Evolutionary conservation across 257 asterid genomes (phyloP).

Genomic region (Gentiana macrophylla): DNA sequence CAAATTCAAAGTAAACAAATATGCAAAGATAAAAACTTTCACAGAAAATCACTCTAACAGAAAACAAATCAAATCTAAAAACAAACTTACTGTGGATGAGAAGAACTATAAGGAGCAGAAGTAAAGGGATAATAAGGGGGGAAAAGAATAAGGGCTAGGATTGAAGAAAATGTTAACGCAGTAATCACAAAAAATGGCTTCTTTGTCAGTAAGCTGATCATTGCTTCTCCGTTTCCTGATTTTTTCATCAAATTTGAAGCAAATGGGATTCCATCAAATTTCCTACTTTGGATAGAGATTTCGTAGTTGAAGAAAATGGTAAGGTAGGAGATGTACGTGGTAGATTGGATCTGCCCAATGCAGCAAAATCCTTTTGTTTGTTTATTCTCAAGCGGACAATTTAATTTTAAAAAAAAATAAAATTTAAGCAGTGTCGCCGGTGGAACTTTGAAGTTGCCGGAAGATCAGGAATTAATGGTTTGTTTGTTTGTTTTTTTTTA

Average conservation of each 20-base stretch:
- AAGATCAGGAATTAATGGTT: too few relatives aligned
- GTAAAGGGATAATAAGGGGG: constrained; percentile 44
- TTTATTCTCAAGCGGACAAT: too few relatives aligned
- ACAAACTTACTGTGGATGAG: constrained; percentile 34
- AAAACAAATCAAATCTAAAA: not conserved
- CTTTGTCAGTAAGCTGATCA: constrained; percentile 46
- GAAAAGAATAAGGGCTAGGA: constrained; percentile 36
- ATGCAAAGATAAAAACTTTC: not conserved
- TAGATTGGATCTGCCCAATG: too few relatives aligned
- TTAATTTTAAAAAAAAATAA: too few relatives aligned
- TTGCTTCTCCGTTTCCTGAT: constrained; percentile 7
- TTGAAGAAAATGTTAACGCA: constrained; percentile 23
- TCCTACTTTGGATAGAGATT: too few relatives aligned
- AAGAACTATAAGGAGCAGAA: constrained; percentile 7
- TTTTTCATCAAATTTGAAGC: not conserved
- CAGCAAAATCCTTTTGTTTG: too few relatives aligned
- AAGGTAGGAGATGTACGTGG: too few relatives aligned
- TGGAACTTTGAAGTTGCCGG: too few relatives aligned
- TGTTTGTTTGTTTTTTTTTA: too few relatives aligned
- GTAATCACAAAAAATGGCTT: constrained; percentile 42
- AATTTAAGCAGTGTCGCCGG: too few relatives aligned
- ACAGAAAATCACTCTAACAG: not conserved
- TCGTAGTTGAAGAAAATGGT: too few relatives aligned
- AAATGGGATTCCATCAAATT: too few relatives aligned
- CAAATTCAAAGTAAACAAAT: constrained; percentile 3